A percentile compares a stretch with the other conserved stretches of the same genome.
Conservation (phyloP, 768 basidiomycete species). For the Lepiota venenata region DNA sequence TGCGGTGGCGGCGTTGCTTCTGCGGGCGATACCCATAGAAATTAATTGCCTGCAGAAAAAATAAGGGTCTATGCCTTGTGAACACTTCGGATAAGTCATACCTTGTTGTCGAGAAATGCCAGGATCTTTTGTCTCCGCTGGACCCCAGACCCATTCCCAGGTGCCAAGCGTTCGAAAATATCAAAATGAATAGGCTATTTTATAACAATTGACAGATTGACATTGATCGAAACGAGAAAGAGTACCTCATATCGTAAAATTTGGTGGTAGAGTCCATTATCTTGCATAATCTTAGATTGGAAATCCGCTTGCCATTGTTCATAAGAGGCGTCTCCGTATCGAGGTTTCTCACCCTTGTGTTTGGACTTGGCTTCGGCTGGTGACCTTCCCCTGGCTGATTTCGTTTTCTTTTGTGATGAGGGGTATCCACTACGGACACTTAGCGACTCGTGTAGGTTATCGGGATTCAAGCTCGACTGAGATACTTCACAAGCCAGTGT, state of each 20-base stretch:
- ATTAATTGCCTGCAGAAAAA: conserved; percentile 43
- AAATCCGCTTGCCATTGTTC: conserved; percentile 37
- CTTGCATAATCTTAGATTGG: conserved; percentile 36
- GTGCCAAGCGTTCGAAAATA: conserved; percentile 43
- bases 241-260: conserved; percentile 67
- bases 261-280: conserved; percentile 47
- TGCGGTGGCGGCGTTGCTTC: background rate
- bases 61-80: background rate
- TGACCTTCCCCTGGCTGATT: too few relatives aligned
- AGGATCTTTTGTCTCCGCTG: conserved; percentile 37
- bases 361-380: too few relatives aligned
- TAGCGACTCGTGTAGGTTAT: too few relatives aligned
- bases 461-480: too few relatives aligned
- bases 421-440: too few relatives aligned
- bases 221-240: background rate
- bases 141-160: conserved; percentile 22
- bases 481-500: too few relatives aligned
- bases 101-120: conserved; percentile 56
- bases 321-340: background rate
- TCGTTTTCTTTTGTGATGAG: too few relatives aligned
- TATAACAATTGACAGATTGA: background rate
- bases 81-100: conserved; percentile 19
- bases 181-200: conserved; percentile 57
- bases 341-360: background rate
- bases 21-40: conserved; percentile 42